Evolutionary conservation across 2,329 filamentous ascomycete species (phyloP).

Genomic region (Monosporascus ibericus): DNA sequence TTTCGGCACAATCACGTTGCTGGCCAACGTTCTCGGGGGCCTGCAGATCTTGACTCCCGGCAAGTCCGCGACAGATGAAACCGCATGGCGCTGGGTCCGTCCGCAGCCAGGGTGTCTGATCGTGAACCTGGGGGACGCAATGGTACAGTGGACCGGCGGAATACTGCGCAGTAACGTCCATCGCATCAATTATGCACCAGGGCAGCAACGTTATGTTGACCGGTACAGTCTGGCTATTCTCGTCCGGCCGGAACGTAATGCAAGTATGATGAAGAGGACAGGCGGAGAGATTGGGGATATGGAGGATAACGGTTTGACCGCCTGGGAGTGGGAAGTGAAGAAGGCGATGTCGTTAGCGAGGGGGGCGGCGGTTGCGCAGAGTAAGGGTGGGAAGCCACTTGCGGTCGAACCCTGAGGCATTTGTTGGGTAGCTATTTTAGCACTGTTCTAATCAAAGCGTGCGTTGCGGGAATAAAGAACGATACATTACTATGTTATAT

Average conservation of each 20-base stretch:
- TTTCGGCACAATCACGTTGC: slow-evolving; percentile 29
- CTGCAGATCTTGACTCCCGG: slow-evolving; percentile 27
- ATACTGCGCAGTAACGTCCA: slow-evolving; percentile 20
- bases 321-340: slow-evolving; percentile 11
- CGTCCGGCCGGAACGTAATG: slow-evolving; percentile 8
- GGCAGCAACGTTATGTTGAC: slow-evolving; percentile 15
- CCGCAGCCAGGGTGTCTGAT: slow-evolving; percentile 17
- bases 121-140: slow-evolving; percentile 16
- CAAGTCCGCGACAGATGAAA: slow-evolving; percentile 3
- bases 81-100: slow-evolving; percentile 15
- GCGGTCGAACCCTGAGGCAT: too few species aligned
- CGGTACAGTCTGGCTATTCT: slow-evolving; percentile 12
- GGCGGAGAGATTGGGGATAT: not conserved
- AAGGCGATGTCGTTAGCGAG: not conserved
- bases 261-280: slow-evolving; percentile 5
- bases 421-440: too few species aligned
- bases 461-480: too few species aligned
- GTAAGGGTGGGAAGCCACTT: not conserved
- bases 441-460: too few species aligned
- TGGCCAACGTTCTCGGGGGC: slow-evolving; percentile 29
- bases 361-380: not conserved
- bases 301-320: slow-evolving; percentile 3
- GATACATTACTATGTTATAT: too few species aligned
- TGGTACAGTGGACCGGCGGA: slow-evolving; percentile 18
- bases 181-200: slow-evolving; percentile 13